Conservation (phyloP, 2,329 filamentous ascomycete genomes). For the Microdochium bolleyi region DNA sequence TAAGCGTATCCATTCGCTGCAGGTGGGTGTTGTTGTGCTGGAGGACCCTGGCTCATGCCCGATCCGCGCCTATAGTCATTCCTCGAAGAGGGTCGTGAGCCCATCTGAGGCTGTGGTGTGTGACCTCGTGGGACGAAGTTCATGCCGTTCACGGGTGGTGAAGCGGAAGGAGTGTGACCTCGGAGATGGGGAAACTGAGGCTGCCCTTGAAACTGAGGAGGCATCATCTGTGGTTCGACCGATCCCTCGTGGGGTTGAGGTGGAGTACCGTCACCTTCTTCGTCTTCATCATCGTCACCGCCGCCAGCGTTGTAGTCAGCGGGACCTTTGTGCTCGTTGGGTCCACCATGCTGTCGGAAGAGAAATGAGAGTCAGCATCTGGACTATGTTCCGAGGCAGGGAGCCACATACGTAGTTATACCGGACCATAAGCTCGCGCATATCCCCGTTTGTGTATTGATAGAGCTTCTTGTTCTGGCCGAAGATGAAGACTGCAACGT, state of each 20-base stretch:
- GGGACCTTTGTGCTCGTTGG: conserved; percentile 95
- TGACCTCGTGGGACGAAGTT: conserved; percentile 65
- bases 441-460: conserved; percentile 91
- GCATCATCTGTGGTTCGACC: conserved; percentile 53
- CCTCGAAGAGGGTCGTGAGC: conserved; percentile 71
- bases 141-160: conserved; percentile 79
- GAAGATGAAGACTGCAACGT: conserved; percentile 98
- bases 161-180: conserved; percentile 76
- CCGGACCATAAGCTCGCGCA: conserved; percentile 79
- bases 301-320: conserved; percentile 82
- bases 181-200: conserved; percentile 72
- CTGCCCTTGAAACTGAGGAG: conserved; percentile 62
- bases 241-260: conserved; percentile 53
- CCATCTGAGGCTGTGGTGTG: conserved; percentile 71
- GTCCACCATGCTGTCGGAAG: conserved; percentile 66
- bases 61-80: conserved; percentile 73
- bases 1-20: conserved; percentile 69
- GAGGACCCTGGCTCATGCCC: conserved; percentile 60
- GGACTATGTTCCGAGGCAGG: conserved; percentile 2
- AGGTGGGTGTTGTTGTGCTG: conserved; percentile 52
- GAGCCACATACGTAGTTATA: conserved; percentile 75
- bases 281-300: conserved; percentile 71
- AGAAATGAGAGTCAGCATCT: conserved; percentile 4
- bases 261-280: conserved; percentile 66
- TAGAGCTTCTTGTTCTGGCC: conserved; percentile 99